A percentile compares a stretch with the other conserved stretches of the same genome.
Conservation (phyloP, 345 rosid species). For the Gossypium australe region DNA sequence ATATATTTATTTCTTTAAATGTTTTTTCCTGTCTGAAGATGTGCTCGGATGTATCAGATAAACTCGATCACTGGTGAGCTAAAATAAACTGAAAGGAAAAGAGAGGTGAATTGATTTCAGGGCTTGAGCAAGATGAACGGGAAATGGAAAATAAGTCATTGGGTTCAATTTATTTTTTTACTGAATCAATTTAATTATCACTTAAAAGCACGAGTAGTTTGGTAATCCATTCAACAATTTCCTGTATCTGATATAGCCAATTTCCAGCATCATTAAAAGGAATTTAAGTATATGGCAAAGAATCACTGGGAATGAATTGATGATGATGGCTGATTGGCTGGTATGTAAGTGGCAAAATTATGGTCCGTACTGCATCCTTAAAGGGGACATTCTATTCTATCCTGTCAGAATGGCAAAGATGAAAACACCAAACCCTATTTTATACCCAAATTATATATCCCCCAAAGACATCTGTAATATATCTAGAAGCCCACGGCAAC, state of each 20-base stretch:
- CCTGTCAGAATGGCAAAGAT: not conserved
- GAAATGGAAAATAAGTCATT: too few species aligned
- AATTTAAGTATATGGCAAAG: not conserved
- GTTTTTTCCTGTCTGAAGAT: too few species aligned
- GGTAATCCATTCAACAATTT: too few species aligned
- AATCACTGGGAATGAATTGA: not conserved
- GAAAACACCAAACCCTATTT: not conserved
- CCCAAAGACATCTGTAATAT: not conserved
- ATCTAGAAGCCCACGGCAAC: not conserved
- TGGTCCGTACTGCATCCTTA: constrained; percentile 9
- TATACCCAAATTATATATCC: not conserved
- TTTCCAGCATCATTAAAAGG: not conserved
- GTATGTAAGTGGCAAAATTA: not conserved
- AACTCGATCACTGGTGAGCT: too few species aligned
- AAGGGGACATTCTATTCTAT: constrained; percentile 2
- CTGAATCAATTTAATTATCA: too few species aligned
- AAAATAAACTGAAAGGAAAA: too few species aligned
- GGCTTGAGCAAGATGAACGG: too few species aligned
- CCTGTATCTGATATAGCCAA: not conserved
- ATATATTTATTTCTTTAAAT: too few species aligned
- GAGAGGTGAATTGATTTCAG: too few species aligned
- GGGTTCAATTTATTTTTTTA: too few species aligned
- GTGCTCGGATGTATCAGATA: too few species aligned
- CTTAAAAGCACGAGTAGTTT: too few species aligned
- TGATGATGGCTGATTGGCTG: not conserved